A percentile compares a stretch with the other conserved stretches of the same genome.
Evolutionary conservation across 1,139 yeast species (phyloP).

Genomic region (Suhomyces bolitotheri): DNA sequence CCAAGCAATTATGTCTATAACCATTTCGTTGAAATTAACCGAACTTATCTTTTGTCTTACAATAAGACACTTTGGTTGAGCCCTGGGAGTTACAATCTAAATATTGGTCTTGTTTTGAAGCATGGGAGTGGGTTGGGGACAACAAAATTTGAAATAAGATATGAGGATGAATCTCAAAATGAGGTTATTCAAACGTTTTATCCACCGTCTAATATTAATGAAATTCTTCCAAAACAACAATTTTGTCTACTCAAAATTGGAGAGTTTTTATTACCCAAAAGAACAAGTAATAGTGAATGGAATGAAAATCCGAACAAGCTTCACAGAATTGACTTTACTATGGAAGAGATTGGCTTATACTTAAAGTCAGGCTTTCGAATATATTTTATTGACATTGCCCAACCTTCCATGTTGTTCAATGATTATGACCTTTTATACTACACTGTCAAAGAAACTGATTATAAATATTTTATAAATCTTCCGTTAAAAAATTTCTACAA

Average conservation of each 20-base stretch:
- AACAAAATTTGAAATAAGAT: slow-evolving; percentile 51
- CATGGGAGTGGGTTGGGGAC: slow-evolving; percentile 61
- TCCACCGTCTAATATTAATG: slow-evolving; percentile 60
- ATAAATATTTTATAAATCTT: slow-evolving; percentile 42
- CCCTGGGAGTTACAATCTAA: slow-evolving; percentile 52
- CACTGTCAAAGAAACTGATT: slow-evolving; percentile 43
- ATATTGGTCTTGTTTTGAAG: slow-evolving; percentile 54
- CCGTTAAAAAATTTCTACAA: slow-evolving; percentile 46
- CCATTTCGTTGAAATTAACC: slow-evolving; percentile 47
- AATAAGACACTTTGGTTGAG: slow-evolving; percentile 49
- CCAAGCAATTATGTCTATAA: slow-evolving; percentile 48
- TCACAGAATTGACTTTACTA: slow-evolving; percentile 43
- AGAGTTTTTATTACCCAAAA: slow-evolving; percentile 35
- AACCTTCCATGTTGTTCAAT: slow-evolving; percentile 44
- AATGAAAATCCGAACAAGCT: slow-evolving; percentile 24
- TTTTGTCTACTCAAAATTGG: slow-evolving; percentile 57
- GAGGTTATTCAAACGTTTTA: slow-evolving; percentile 40
- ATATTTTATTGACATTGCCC: slow-evolving; percentile 56
- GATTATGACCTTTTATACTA: slow-evolving; percentile 46
- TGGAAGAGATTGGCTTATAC: slow-evolving; percentile 62
- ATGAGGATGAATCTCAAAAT: slow-evolving; percentile 24
- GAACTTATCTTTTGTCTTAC: slow-evolving; percentile 52
- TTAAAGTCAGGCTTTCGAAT: slow-evolving; percentile 59
- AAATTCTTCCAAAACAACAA: slow-evolving; percentile 54
- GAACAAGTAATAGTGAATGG: neutral